Percentiles rank a stretch among this genome's conserved stretches.
These are phyloP conservation scores for Crithidia acanthocephali DNA, from an alignment of 208 protist genomes.

Conservation along the genomic window DNA sequence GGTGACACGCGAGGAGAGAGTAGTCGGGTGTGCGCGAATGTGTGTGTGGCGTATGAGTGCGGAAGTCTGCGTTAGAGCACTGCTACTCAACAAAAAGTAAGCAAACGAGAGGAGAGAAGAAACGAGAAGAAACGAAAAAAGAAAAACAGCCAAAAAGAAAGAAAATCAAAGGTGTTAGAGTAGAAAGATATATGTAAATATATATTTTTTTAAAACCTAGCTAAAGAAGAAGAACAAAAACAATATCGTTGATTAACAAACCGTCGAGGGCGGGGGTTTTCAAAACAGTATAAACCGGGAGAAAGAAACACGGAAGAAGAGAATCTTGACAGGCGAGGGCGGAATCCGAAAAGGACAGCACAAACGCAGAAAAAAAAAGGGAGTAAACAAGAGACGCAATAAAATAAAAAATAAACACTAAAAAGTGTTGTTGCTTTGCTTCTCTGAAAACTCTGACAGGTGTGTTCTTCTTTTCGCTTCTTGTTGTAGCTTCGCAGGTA, in stretches of 20 bases:
- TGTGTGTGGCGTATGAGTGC: not conserved
- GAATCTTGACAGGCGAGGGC: not conserved
- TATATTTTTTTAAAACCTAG: no score
- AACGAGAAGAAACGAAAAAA: not conserved
- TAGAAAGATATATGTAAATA: no score
- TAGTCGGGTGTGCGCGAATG: not conserved
- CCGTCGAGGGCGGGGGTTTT: not conserved
- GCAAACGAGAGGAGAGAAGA: not conserved
- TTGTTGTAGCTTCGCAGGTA: not conserved
- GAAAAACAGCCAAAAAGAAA: not conserved
- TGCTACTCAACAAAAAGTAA: not conserved
- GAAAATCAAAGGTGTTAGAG: no score
- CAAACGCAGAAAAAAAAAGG: constrained; percentile 1
- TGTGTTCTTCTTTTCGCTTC: not conserved
- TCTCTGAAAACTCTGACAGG: not conserved
- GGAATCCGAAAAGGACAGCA: not conserved
- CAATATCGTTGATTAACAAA: not conserved
- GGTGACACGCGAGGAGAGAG: not conserved
- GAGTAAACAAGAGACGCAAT: not conserved
- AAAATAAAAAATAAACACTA: constrained; percentile 1
- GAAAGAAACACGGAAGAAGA: not conserved
- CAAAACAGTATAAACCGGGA: not conserved
- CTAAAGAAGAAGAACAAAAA: not conserved
- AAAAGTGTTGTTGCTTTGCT: not conserved
- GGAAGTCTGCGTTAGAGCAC: not conserved